Evolutionary conservation across 495 filamentous ascomycete species (phyloP), one percentile per base, ranked within the genome.

Genomic region (Podospora anserina): DNA sequence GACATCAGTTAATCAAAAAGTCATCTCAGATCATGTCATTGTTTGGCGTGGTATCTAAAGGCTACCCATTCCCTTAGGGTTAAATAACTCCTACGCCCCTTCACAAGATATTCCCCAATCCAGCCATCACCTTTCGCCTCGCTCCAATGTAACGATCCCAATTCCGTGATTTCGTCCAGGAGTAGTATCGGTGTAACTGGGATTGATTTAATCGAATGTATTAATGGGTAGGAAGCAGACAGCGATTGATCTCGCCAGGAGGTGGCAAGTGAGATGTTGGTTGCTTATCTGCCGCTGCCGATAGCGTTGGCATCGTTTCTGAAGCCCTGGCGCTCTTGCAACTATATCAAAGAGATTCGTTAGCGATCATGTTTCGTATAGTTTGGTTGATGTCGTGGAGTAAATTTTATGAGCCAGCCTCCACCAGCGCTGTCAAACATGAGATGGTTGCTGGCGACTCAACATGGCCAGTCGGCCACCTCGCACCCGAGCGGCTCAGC

Each of bases 251-350:
- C 39, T 59, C 56, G 5, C 26, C 26, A 23, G 20, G 13, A 58
- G n/a, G 56, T 32, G 56, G 56, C 4, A 20, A 58, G 23, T 58
- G n/a, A 6, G 4, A 20, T 58, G 18, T 20, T 58, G 9, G 23
- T 15, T 26, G 20, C 26, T 61, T 61, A 27, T 32, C 20, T 27
- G 20, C 61, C 32, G 28, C 18, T 19, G 61, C n/a, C 28, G n/a
- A 15, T 1, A 65, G 71, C 74, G 61, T 79, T 76, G 30, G 78
- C 66, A 39, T 83, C 79, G 69, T 84, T 84, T 70, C 74, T 82
- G 44, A 62, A 65, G 63, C 79, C 81, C 70, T 79, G 75, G 13
- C 81, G 81, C 20, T 77, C 80, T n/a, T 73, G 27, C 73, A 82
- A 79, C 82, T 84, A 68, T 34, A 49, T 53, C n/a, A 63, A 19